Base-by-base conservation (phyloP, 257 asterid species). In the Cynanchum wilfordii region DNA sequence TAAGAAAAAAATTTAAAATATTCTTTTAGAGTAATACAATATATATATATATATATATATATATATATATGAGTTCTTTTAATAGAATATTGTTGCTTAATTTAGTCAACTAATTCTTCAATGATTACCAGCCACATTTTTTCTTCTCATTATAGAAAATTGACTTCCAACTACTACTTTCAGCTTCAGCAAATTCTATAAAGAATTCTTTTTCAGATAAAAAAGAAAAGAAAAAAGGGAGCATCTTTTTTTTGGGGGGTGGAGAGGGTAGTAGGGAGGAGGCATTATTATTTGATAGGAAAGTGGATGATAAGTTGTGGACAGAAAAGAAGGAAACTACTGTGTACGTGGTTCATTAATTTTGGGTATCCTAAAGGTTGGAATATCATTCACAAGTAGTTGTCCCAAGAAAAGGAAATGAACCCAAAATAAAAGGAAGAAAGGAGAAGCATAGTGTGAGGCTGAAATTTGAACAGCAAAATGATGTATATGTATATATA, bases 371-470 rank as follows among this genome's bases (percentile, higher is more conserved):
- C 4, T 60, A 10, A 60, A 60, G 20, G 40, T 1, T 20, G 59
- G 71, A 30, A 58, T 68, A 44, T n/a, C 71, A 38, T 71, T 85
- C 79, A 69, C 81, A 30, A 59, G 63, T 66, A 54, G 66, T 70
- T 68, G 65, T 75, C 66, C 17, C 57, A 24, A 74, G 15, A 30
- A 66, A 25, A 42, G 50, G 38, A 71, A 10, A 40, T 24, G 19
- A 29, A 55, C 6, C 20, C 16, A 16, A 40, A n/a, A n/a, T n/a
- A 64, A 12, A 66, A 69, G 33, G 63, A 42, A 36, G 71, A 40
- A 72, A 66, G 38, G 4, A 33, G 9, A 40, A 42, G 47, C 47
- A 42, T 60, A 68, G 66, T 25, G 75, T 12, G 66, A 72, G 67
- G 76, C 1, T 11, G 54, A 63, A 83, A n/a, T 19, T 66, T 30